phyloP scores from a whole-genome alignment of 192 early-diverging fungal species.

The Endogone sp. region DNA sequence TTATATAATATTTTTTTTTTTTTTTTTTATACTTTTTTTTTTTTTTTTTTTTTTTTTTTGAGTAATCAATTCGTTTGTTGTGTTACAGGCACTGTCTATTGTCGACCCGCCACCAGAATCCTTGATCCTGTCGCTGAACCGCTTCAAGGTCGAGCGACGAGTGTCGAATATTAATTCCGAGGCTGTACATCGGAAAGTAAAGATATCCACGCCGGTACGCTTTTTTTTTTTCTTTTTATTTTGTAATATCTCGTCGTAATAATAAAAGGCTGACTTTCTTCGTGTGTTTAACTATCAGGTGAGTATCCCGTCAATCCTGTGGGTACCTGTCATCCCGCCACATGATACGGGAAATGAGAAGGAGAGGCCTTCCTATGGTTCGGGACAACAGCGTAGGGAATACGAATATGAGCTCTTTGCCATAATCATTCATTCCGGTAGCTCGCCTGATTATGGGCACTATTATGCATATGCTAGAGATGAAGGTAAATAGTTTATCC shows the following conservation, averaged over 20 bases:
- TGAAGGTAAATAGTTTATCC: constrained; percentile 6
- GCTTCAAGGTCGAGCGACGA: constrained; percentile 15
- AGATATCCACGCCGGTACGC: constrained; percentile 13
- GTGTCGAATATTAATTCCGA: too few relatives aligned
- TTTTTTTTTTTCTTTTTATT: background rate
- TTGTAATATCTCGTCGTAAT: background rate
- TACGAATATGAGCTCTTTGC: constrained; percentile 34
- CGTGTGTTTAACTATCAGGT: too few relatives aligned
- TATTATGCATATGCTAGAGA: constrained; percentile 47
- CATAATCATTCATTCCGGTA: constrained; percentile 43
- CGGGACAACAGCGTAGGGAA: too few relatives aligned
- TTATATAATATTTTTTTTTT: too few relatives aligned
- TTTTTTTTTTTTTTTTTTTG: too few relatives aligned
- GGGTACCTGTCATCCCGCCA: too few relatives aligned
- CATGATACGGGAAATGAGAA: too few relatives aligned
- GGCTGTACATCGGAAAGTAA: constrained; percentile 10
- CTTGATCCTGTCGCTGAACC: constrained; percentile 19
- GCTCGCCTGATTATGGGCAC: constrained; percentile 44
- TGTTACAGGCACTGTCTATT: constrained; percentile 6
- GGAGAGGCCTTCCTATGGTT: too few relatives aligned
- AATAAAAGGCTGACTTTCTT: too few relatives aligned
- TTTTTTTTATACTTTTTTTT: too few relatives aligned
- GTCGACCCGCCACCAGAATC: constrained; percentile 1
- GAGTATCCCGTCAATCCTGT: too few relatives aligned
- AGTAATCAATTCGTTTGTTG: too few relatives aligned